Evolutionary conservation across 2,329 filamentous ascomycete genomes (phyloP), one percentile per base, ranked within the genome.

Genomic region (Cordyceps cicadae): DNA sequence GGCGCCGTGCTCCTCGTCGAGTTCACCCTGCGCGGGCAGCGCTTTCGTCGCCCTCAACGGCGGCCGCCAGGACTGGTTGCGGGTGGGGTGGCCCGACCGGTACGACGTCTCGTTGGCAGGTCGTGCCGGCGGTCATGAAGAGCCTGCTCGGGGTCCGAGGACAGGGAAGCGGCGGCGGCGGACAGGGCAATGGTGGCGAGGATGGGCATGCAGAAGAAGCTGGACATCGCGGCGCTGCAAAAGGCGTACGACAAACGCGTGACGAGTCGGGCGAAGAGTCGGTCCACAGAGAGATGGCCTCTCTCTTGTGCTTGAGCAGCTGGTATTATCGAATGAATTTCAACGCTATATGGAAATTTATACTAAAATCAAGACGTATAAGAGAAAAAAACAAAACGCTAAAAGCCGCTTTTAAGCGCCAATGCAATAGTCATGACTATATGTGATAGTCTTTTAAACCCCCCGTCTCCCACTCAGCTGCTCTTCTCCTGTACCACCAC

Each of bases 91-190:
- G 69, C 66, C 66, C 5, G 78, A 81, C 64, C 74, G 72, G 67
- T 80, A 72, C 64, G 78, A 78, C 3, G 67, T 80, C 12, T 64
- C 68, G 14, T 81, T 81, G 79, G 78, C 79, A 81, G 70, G 69
- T 81, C 39, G 67, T 76, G 48, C 77, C 78, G 5, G 71, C 62
- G 62, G 62, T 53, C 21, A 63, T 79, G 56, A 70, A 69, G 65
- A 67, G 71, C 59, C 67, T 74, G 66, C 58, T 77, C 62, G 54
- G 54, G 62, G 2, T 67, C 70, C n/a, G 64, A 69, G 41, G 73
- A 77, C 58, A 67, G 64, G 65, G n/a, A n/a, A n/a, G n/a, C n/a
- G n/a, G 74, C 67, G 61, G 72, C 68, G 14, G 26, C 41, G 24
- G 56, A 39, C 12, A 26, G 56, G 19, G 49, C 41, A 15, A 57